Evolutionary conservation across 768 basidiomycete genomes (phyloP).

Genomic region (Serendipita sp.): DNA sequence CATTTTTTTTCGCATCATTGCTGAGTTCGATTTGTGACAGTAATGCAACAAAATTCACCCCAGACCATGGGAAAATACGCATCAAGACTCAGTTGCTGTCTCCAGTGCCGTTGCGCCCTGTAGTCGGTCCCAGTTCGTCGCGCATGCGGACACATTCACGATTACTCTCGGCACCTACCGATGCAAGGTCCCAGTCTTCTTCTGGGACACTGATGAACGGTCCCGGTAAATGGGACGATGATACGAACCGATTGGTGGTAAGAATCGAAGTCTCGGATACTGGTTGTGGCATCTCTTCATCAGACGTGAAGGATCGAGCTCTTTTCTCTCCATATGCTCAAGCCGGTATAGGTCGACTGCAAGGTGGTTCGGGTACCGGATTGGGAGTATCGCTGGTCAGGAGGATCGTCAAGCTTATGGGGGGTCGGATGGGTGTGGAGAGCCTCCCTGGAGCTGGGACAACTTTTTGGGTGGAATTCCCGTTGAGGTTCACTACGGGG

Average conservation of each 20-base stretch:
- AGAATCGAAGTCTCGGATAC: constrained; percentile 29
- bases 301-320: constrained; percentile 22
- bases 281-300: constrained; percentile 25
- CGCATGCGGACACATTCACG: background rate
- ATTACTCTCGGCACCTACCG: background rate
- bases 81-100: constrained; percentile 17
- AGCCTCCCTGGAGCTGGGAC: constrained; percentile 9
- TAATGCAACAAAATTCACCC: constrained; percentile 21
- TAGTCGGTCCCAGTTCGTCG: background rate
- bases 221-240: background rate
- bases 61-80: constrained; percentile 16
- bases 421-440: constrained; percentile 27
- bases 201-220: background rate
- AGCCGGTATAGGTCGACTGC: constrained; percentile 27
- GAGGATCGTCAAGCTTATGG: constrained; percentile 27
- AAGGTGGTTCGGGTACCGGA: constrained; percentile 30
- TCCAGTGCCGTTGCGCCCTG: constrained; percentile 7
- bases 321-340: constrained; percentile 23
- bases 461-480: constrained; percentile 17
- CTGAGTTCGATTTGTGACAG: constrained; percentile 10
- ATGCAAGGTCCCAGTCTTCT: background rate
- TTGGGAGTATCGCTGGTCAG: constrained; percentile 28
- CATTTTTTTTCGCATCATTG: background rate
- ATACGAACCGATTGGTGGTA: constrained; percentile 19
- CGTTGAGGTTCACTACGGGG: background rate